Base-by-base conservation (phyloP, 805 yeast species). In the Pichia exigua region DNA sequence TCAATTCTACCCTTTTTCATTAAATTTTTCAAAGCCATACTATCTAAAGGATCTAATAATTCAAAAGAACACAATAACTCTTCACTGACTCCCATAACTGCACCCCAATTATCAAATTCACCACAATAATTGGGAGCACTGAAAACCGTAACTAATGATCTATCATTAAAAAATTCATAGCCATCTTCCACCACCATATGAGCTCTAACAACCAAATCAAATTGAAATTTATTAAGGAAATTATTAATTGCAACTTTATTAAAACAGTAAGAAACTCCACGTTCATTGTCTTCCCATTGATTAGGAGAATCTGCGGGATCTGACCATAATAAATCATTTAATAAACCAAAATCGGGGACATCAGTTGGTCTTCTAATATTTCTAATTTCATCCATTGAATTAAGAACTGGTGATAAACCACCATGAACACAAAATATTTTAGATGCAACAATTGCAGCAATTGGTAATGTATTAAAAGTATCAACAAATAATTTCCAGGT, bases 51-150 rank as follows among this genome's bases (percentile, higher is more conserved):
- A 69, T 94, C 97, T 53, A 92, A 74, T 50, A 92, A 76, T 67
- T 92, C 99, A 68, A 92, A 92, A 55, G 94, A 85, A 68, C 99
- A 92, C 52, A 94, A 73, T 57, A 92, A 74, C 61, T 92, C 97
- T 57, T 92, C 97, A 56, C 88, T 81, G 17, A 92, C 98, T 60
- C 95, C 83, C 98, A 92, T 92, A 6, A 92, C 97, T 2, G 99
- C 99, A 24, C 96, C 97, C 96, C 96, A 89, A 62, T 89, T 89
- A 65, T 90, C 88, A 62, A 83, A 83, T 66, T 83, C 90, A n/a
- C 90, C 89, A 61, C 89, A 83, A 64, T 83, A 83, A 65, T 83
- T 83, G 12, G 89, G 90, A 2, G 90, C 90, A 48, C 82, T 76
- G 62, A 83, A 83, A 22, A 83, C 88, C 0, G 90, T 83, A 24